These are phyloP conservation scores for Nemania serpens DNA, from an alignment of 2,329 filamentous ascomycete species.

Conservation along the genomic window DNA sequence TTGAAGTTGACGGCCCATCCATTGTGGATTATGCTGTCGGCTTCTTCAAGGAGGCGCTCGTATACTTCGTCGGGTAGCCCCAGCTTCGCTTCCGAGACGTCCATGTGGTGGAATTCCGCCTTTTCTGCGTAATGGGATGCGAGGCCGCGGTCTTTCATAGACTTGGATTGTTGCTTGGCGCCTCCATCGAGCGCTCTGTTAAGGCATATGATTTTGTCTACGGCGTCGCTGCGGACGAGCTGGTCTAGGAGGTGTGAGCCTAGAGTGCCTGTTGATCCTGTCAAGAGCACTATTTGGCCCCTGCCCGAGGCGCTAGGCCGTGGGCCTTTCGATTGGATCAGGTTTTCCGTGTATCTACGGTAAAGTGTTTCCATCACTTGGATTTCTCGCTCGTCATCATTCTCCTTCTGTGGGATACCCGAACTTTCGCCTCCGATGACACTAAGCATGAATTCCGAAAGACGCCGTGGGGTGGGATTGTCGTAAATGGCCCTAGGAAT, in stretches of 20 bases:
- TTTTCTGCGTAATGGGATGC: neutral
- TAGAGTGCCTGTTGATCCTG: conserved; percentile 47
- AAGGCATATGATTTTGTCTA: conserved; percentile 27
- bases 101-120: too few species aligned
- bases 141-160: conserved; percentile 17
- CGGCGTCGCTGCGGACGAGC: conserved; percentile 37
- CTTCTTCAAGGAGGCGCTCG: conserved; percentile 15
- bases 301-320: too few species aligned
- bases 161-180: conserved; percentile 16
- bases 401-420: too few species aligned
- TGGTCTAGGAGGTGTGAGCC: conserved; percentile 47
- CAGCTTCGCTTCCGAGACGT: neutral
- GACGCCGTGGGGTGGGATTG: too few species aligned
- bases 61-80: conserved; percentile 17
- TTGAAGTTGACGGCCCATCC: conserved; percentile 39
- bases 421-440: too few species aligned
- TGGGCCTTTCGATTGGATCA: too few species aligned
- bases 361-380: too few species aligned
- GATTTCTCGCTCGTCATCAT: too few species aligned
- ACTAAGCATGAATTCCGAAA: too few species aligned
- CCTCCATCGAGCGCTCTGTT: conserved; percentile 26
- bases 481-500: too few species aligned
- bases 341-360: too few species aligned
- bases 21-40: conserved; percentile 33
- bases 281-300: conserved; percentile 49